These are phyloP conservation scores for Dryadomyces quercus-mongolicae DNA, from an alignment of 2,329 filamentous ascomycete species.

Conservation along the genomic window DNA sequence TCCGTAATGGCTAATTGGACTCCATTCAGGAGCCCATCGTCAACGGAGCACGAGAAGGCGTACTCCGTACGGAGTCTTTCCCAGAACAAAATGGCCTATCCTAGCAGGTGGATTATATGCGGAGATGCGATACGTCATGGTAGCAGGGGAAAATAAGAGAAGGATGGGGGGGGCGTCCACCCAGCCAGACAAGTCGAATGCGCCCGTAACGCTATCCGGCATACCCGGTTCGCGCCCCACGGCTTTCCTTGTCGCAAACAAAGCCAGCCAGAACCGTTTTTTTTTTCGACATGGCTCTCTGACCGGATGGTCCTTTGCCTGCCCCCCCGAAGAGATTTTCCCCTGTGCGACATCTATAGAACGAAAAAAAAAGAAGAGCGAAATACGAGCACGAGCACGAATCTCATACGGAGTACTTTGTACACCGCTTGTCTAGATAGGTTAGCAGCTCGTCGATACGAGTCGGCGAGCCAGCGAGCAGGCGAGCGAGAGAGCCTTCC, in stretches of 20 bases:
- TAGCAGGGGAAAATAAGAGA: not conserved
- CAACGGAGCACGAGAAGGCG: too few species aligned
- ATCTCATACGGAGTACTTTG: too few species aligned
- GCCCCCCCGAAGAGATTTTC: too few species aligned
- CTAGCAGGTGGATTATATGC: not conserved
- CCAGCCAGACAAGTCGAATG: not conserved
- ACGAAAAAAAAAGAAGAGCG: too few species aligned
- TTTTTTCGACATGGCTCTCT: not conserved
- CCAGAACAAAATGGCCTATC: not conserved
- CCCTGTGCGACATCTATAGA: too few species aligned
- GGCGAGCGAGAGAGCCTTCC: too few species aligned
- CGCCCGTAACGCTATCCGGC: not conserved
- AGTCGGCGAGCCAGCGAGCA: too few species aligned
- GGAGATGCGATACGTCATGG: conserved; percentile 2
- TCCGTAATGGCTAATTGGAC: not conserved
- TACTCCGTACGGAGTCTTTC: not conserved
- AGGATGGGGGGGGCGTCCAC: not conserved
- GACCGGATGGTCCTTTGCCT: too few species aligned
- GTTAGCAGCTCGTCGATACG: too few species aligned
- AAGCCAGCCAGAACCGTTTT: not conserved
- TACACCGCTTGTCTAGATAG: too few species aligned
- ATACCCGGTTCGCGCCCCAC: not conserved
- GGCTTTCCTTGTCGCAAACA: not conserved
- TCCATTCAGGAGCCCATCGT: not conserved
- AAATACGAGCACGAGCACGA: too few species aligned